Evolutionary conservation across 169 alveolate species (phyloP), one percentile per base, ranked within the genome.

Genomic region (Plasmodium inui): DNA sequence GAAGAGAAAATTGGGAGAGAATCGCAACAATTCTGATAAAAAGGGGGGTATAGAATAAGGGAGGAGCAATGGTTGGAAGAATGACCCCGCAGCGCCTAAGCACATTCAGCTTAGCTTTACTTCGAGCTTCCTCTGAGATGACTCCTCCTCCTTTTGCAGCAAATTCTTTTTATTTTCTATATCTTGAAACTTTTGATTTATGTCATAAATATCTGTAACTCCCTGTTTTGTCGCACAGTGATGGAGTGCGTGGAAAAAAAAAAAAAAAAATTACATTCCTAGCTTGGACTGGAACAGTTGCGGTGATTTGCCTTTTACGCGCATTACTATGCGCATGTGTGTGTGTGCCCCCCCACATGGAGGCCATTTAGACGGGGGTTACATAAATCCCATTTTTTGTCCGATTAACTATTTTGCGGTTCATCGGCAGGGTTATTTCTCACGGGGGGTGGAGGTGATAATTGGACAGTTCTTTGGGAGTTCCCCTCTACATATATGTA

Each of bases 151-250:
- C 55, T 88, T 88, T 78, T 78, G 86, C n/a, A 88, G 46, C 37
- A 88, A 53, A 61, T 78, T 88, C 70, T 88, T 78, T 57, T 88
- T 88, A 88, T 88, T 88, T 57, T 88, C 94, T 55, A 88, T 88
- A 89, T 88, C 94, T 79, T 34, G 57, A 39, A 88, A 88, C 55
- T 88, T 88, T 57, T 88, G 94, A 39, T 88, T 88, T 55, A 88
- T 88, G 37, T 88, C 94, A 46, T 88, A 88, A n/a, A 88, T 88
- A 30, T 88, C 94, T 53, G 94, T 88, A 71, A 88, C 94, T 0
- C 94, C 94, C 94, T 88, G 57, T 12, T 8, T 12, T 8, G 71
- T 55, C 0, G 32, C 41, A 34, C 17, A 30, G 14, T 7, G 17
- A 39, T 9, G 37, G 14, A 30, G 9, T 44, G 81, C 17, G 22